Evolutionary conservation across 805 yeast genomes (phyloP).

Genomic region (Barnettozyma pratensis): DNA sequence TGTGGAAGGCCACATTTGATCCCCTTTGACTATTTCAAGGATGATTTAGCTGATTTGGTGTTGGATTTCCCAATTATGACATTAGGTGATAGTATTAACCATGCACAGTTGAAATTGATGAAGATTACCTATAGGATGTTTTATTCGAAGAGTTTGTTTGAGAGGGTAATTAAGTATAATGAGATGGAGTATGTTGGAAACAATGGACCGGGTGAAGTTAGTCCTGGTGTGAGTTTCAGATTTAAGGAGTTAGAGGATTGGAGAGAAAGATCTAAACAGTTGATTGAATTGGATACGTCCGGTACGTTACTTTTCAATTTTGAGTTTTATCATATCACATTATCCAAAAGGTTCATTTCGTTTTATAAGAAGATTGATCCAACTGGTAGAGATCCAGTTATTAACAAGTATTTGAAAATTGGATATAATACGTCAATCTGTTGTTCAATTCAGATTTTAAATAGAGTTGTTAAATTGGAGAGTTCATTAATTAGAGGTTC

Average conservation of each 20-base stretch:
- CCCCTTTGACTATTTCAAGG: conserved; percentile 31
- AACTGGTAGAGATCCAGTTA: conserved; percentile 2
- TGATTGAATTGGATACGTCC: conserved; percentile 43
- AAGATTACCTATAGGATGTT: conserved; percentile 22
- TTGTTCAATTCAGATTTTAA: conserved; percentile 40
- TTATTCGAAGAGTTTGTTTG: conserved; percentile 19
- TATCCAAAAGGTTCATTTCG: conserved; percentile 33
- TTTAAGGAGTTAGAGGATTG: conserved; percentile 31
- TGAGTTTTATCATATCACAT: conserved; percentile 42
- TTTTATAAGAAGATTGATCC: conserved; percentile 25
- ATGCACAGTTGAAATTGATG: conserved; percentile 43
- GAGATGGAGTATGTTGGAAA: conserved; percentile 13
- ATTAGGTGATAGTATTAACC: conserved; percentile 50
- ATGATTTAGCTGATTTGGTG: conserved; percentile 35
- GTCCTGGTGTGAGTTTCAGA: conserved; percentile 6
- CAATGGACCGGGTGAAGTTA: not conserved
- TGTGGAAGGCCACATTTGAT: conserved; percentile 42
- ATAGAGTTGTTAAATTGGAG: conserved; percentile 39
- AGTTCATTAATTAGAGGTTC: conserved; percentile 47
- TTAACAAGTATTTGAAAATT: conserved; percentile 23
- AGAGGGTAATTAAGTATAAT: conserved; percentile 18
- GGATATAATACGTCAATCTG: conserved; percentile 38
- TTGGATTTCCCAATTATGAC: conserved; percentile 45
- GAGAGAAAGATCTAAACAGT: conserved; percentile 39
- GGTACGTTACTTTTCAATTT: conserved; percentile 43